A percentile compares a stretch with the other conserved stretches of the same genome.
These are phyloP conservation scores for Penicillium chermesinum DNA, from an alignment of 495 filamentous ascomycete genomes.

Conservation along the genomic window DNA sequence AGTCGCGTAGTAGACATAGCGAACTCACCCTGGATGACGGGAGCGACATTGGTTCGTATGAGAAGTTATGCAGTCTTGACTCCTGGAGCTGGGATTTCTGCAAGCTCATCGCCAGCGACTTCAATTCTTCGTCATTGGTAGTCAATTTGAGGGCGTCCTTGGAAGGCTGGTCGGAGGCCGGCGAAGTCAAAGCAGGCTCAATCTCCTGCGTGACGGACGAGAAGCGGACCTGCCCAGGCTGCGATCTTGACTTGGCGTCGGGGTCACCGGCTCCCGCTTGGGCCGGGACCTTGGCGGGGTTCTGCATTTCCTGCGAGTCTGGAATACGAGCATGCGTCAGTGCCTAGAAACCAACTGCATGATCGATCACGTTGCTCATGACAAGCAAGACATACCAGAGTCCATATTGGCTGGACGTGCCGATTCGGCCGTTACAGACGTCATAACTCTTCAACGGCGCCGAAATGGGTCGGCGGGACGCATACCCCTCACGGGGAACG, in stretches of 20 bases:
- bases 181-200: conserved; percentile 37
- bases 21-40: conserved; percentile 76
- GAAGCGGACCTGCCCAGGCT: conserved; percentile 64
- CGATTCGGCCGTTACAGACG: conserved; percentile 38
- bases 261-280: conserved; percentile 26
- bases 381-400: conserved; percentile 32
- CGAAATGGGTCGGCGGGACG: conserved; percentile 26
- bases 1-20: no score
- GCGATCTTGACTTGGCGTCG: conserved; percentile 32
- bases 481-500: conserved; percentile 39
- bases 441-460: conserved; percentile 34
- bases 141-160: conserved; percentile 30
- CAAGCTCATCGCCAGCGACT: conserved; percentile 64
- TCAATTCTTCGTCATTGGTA: conserved; percentile 54
- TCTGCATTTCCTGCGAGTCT: conserved; percentile 21
- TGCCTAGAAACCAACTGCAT: conserved; percentile 10
- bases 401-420: conserved; percentile 22
- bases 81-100: conserved; percentile 73
- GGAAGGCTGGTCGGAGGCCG: conserved; percentile 23
- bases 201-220: conserved; percentile 77
- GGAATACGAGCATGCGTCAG: conserved; percentile 8
- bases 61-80: conserved; percentile 72
- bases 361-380: not conserved
- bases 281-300: conserved; percentile 23
- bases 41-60: conserved; percentile 81